Evolutionary conservation across 2,329 filamentous ascomycete species (phyloP).

Genomic region (Colletotrichum sp.): DNA sequence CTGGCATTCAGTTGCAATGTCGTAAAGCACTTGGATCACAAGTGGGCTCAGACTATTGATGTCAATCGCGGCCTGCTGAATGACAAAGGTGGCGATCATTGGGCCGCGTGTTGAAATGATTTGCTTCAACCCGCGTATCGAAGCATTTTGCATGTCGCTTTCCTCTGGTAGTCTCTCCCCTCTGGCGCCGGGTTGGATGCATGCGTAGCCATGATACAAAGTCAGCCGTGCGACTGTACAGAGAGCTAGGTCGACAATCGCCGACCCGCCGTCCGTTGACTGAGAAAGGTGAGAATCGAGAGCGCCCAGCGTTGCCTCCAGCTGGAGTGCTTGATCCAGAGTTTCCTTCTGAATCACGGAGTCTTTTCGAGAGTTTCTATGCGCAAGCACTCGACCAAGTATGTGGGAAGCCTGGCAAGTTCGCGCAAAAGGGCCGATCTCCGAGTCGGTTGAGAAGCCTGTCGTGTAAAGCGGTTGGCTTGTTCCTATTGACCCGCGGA

Average conservation of each 20-base stretch:
- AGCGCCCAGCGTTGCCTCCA: conserved; percentile 1
- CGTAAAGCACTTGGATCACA: conserved; percentile 1
- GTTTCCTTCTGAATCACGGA: background rate
- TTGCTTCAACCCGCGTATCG: conserved; percentile 8
- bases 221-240: conserved; percentile 20
- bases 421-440: conserved; percentile 29
- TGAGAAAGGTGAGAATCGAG: background rate
- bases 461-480: conserved; percentile 25
- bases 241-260: background rate
- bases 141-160: conserved; percentile 21
- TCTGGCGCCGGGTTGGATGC: conserved; percentile 15
- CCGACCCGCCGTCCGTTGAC: background rate
- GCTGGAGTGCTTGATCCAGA: conserved; percentile 18
- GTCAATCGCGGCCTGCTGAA: background rate
- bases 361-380: conserved; percentile 5
- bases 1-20: conserved; percentile 23
- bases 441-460: conserved; percentile 17
- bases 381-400: conserved; percentile 32
- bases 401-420: conserved; percentile 36
- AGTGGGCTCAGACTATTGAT: background rate
- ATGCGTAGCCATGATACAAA: conserved; percentile 23
- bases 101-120: background rate
- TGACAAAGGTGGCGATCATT: background rate
- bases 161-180: conserved; percentile 12
- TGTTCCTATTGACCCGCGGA: conserved; percentile 28